Base-by-base conservation (phyloP, 192 early-diverging fungal genomes). In the Entophlyctis luteolus region DNA sequence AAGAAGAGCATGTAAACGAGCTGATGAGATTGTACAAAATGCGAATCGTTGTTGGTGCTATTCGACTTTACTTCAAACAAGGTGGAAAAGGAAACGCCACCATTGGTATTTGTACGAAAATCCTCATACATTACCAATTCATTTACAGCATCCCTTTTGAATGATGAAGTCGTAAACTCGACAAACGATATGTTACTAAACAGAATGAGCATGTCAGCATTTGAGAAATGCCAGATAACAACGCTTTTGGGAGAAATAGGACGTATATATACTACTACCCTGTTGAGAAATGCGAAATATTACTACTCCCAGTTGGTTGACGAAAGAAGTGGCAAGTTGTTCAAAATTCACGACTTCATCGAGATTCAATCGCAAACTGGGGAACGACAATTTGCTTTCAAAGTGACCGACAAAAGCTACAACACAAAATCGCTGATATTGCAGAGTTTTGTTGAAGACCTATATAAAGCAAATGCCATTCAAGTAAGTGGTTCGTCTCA, bases 321-420 rank as follows among this genome's bases (percentile, higher is more conserved):
- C 55, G 83, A 84, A 50, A 56, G 80, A 12, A 79, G 55, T 8
- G 83, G 83, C 2, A 68, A 77, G 23, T 62, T 82, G 45, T 84
- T 84, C 55, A 76, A 76, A 52, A 47, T 66, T 0, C 75, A 80
- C 36, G 83, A 79, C 2, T 57, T 32, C 31, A 53, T 78, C 29
- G 76, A 76, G 22, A 59, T 79, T 2, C 72, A 68, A n/a, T 69
- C 75, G 12, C 4, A 33, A 0, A 65, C 73, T 6, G 80, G 73
- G 4, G 59, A 77, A 4, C 39, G 54, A 14, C 63, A 70, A 23
- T 77, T 77, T 39, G 76, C 73, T 0, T 82, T 79, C 42, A 50
- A 56, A 47, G 42, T 84, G 18, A 53, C 65, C 4, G 80, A 84
- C 22, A 77, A 81, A 3, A 79, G 79, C 50, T 84, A 84, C 45